Percentiles rank a stretch among this genome's conserved stretches.
Conservation (phyloP, 106 monocot genomes). For the Phalaenopsis aphrodite region DNA sequence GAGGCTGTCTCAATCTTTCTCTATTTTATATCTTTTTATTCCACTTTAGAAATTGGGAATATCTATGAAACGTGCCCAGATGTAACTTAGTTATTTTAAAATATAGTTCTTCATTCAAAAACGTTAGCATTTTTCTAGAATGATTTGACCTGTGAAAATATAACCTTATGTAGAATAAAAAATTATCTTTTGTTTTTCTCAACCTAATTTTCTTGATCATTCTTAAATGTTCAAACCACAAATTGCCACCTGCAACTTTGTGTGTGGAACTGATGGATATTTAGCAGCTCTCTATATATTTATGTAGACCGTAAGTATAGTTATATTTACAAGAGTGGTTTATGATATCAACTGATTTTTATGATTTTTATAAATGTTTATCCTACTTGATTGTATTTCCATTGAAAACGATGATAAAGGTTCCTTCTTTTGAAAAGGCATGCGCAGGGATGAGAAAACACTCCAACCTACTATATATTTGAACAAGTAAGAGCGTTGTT, state of each 20-base stretch:
- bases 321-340: neutral
- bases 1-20: neutral
- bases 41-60: neutral
- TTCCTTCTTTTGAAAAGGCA: slow-evolving; percentile 38
- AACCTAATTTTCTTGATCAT: neutral
- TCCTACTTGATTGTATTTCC: neutral
- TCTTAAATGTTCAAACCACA: neutral
- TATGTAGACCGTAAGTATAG: neutral
- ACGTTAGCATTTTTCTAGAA: neutral
- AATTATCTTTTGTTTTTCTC: neutral
- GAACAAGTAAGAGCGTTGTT: slow-evolving; percentile 57
- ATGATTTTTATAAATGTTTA: neutral
- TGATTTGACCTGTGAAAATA: neutral
- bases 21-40: neutral
- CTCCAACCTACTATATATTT: slow-evolving; percentile 73
- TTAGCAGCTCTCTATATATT: neutral
- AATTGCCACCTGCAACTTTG: neutral
- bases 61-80: neutral
- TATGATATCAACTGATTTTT: neutral
- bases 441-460: slow-evolving; percentile 79
- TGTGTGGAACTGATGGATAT: neutral
- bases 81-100: neutral
- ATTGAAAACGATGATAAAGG: neutral
- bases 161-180: too few relatives aligned
- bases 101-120: neutral